Evolutionary conservation across 2,329 filamentous ascomycete species (phyloP).

Genomic region (Herpotrichia juniperi): DNA sequence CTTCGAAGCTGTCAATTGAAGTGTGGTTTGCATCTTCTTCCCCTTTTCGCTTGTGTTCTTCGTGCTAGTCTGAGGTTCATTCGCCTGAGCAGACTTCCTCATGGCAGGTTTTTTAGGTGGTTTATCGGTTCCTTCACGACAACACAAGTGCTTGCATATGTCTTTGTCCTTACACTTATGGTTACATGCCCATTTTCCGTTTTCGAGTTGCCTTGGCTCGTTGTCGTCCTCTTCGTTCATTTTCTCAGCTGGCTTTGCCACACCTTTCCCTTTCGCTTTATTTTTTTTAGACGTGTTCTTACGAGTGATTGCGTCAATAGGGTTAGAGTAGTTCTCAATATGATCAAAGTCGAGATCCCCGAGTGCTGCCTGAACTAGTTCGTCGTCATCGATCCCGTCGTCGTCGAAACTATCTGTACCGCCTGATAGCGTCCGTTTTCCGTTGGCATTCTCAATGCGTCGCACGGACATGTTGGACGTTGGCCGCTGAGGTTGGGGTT

Average conservation of each 20-base stretch:
- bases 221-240: constrained; percentile 14
- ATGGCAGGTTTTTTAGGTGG: constrained; percentile 54
- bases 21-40: constrained; percentile 33
- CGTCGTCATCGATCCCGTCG: constrained; percentile 58
- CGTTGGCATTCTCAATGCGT: constrained; percentile 22
- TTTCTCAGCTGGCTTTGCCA: constrained; percentile 7
- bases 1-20: constrained; percentile 34
- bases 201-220: constrained; percentile 62
- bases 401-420: constrained; percentile 59
- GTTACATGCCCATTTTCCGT: constrained; percentile 77
- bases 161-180: constrained; percentile 70
- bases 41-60: constrained; percentile 7
- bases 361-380: constrained; percentile 54
- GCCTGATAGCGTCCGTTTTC: constrained; percentile 13
- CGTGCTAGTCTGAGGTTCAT: constrained; percentile 3
- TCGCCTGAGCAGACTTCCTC: constrained; percentile 26
- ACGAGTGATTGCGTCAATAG: constrained; percentile 19
- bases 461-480: constrained; percentile 39
- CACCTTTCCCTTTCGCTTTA: constrained; percentile 9
- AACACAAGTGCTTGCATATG: constrained; percentile 74
- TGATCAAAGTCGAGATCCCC: constrained; percentile 52
- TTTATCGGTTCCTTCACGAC: constrained; percentile 72
- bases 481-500: constrained; percentile 11
- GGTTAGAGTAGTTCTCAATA: constrained; percentile 58
- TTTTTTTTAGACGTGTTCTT: constrained; percentile 28